Percentiles rank a stretch among this genome's conserved stretches.
phyloP scores from a whole-genome alignment of 2,329 filamentous ascomycete species.

The Xylariaceae sp. region DNA sequence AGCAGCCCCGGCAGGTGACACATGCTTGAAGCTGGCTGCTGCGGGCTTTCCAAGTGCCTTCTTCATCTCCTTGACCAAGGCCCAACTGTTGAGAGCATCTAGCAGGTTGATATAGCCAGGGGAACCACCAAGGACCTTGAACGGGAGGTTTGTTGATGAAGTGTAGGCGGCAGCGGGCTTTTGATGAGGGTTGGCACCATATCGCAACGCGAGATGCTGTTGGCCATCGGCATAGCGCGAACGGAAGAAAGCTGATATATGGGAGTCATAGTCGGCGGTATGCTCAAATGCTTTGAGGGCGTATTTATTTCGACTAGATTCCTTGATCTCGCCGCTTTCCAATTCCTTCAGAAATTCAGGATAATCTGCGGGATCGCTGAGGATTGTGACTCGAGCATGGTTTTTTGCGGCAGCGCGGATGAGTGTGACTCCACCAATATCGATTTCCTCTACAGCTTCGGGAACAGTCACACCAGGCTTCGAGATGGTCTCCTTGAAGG shows the following conservation, averaged over 20 bases:
- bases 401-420: conserved; percentile 98
- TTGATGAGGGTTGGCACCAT: conserved; percentile 97
- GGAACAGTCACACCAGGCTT: conserved; percentile 96
- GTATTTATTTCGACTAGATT: conserved; percentile 80
- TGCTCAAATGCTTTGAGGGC: conserved; percentile 98
- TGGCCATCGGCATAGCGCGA: conserved; percentile 89
- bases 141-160: conserved; percentile 72
- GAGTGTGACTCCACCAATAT: conserved; percentile 95
- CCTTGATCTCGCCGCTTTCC: conserved; percentile 78
- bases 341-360: conserved; percentile 90
- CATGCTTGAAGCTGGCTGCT: conserved; percentile 98
- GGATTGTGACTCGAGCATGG: conserved; percentile 89
- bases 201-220: conserved; percentile 82
- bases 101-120: conserved; percentile 98
- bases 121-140: conserved; percentile 85
- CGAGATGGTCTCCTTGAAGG: conserved; percentile 96
- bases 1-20: conserved; percentile 92
- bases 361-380: conserved; percentile 92
- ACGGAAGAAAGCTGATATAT: conserved; percentile 96
- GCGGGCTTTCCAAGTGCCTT: conserved; percentile 81
- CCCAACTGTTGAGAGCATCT: conserved; percentile 95
- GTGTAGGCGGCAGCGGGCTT: conserved; percentile 89
- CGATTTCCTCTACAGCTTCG: conserved; percentile 97
- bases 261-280: conserved; percentile 91
- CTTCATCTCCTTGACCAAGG: conserved; percentile 93